phyloP scores from a whole-genome alignment of 2,329 filamentous ascomycete species.

The Verticillium nonalfalfae region DNA sequence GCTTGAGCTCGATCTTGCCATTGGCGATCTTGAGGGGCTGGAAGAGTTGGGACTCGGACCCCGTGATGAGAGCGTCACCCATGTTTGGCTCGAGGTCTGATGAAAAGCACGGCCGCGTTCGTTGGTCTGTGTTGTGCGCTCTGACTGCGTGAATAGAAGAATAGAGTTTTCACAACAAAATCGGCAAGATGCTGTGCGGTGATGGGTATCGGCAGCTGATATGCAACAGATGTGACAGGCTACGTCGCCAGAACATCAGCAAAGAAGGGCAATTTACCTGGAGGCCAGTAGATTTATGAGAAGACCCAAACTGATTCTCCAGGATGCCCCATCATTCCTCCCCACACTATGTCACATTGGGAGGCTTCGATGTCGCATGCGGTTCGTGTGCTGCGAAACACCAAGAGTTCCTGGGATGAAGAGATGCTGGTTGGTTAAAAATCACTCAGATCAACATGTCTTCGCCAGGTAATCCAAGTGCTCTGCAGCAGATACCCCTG shows the following conservation, averaged over 20 bases:
- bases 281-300: neutral
- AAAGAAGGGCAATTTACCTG: neutral
- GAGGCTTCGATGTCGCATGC: neutral
- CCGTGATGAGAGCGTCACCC: slow-evolving; percentile 7
- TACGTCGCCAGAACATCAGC: neutral
- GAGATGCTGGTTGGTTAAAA: neutral
- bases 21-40: slow-evolving; percentile 26
- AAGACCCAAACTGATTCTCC: neutral
- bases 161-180: neutral
- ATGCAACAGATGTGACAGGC: neutral
- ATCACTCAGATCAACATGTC: neutral
- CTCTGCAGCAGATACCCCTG: neutral
- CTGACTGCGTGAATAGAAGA: neutral
- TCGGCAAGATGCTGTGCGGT: neutral
- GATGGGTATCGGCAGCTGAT: neutral
- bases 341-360: neutral
- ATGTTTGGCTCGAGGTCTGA: neutral
- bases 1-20: slow-evolving; percentile 39
- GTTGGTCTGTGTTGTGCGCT: neutral
- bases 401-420: neutral
- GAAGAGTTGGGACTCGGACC: slow-evolving; percentile 20
- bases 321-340: neutral
- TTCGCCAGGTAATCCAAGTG: neutral
- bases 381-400: neutral
- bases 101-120: neutral